Conservation (phyloP, 2,329 filamentous ascomycete species). For the Aspergillus clavatus region DNA sequence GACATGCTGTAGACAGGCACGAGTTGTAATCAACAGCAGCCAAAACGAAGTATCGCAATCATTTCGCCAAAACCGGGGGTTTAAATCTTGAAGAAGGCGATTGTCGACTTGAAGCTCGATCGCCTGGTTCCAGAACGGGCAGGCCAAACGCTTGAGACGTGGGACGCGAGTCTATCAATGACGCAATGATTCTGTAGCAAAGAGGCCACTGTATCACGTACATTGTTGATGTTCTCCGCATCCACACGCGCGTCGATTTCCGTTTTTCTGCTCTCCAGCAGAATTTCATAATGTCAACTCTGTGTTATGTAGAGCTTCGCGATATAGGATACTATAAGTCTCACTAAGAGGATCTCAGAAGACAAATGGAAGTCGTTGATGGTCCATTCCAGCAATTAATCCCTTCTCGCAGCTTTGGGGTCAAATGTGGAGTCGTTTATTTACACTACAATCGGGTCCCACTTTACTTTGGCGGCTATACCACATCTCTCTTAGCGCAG, state of each 20-base stretch:
- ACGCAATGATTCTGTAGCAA: constrained; percentile 20
- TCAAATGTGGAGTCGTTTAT: constrained; percentile 22
- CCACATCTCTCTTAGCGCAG: constrained; percentile 1
- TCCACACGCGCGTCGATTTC: constrained; percentile 1
- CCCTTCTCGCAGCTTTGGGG: constrained; percentile 12
- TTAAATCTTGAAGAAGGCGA: too few relatives aligned
- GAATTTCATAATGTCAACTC: background rate
- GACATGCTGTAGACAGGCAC: too few relatives aligned
- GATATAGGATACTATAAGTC: background rate
- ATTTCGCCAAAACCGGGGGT: too few relatives aligned
- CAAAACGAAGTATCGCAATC: too few relatives aligned
- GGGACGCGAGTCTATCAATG: constrained; percentile 31
- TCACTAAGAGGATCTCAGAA: background rate
- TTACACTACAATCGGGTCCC: constrained; percentile 20
- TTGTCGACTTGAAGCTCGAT: constrained; percentile 11
- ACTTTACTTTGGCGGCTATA: constrained; percentile 8
- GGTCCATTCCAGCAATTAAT: background rate
- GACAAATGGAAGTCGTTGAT: constrained; percentile 3
- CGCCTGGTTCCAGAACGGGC: constrained; percentile 19
- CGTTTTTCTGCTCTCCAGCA: constrained; percentile 1
- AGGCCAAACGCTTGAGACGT: constrained; percentile 21
- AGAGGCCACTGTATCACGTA: constrained; percentile 7
- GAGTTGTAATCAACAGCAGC: too few relatives aligned
- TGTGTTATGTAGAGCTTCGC: background rate
- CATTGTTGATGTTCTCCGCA: constrained; percentile 5